phyloP scores from a whole-genome alignment of 345 rosid genomes.

The Moricandia arvensis region DNA sequence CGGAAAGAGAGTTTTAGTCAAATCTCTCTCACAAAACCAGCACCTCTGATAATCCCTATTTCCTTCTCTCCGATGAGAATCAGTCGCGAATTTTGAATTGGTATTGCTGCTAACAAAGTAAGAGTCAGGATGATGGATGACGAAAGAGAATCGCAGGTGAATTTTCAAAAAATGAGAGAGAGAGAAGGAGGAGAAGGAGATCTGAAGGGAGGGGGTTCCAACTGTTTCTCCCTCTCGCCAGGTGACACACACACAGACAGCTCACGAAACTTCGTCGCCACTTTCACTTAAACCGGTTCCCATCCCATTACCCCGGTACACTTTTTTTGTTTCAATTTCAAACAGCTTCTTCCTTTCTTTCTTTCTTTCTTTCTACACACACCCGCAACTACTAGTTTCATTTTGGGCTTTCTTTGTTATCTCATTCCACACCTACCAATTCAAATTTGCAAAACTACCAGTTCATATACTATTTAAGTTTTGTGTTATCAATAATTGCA shows the following conservation, averaged over 20 bases:
- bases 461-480: too few species aligned
- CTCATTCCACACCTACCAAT: too few species aligned
- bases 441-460: too few species aligned
- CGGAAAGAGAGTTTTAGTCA: not conserved
- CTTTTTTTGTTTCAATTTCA: not conserved
- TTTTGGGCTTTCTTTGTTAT: too few species aligned
- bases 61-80: not conserved
- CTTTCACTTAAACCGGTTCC: not conserved
- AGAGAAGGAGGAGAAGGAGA: not conserved
- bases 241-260: not conserved
- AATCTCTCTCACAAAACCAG: not conserved
- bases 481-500: too few species aligned
- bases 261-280: not conserved
- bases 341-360: not conserved
- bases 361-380: too few species aligned
- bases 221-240: not conserved
- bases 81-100: not conserved
- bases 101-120: not conserved
- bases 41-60: not conserved
- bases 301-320: not conserved
- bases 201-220: not conserved
- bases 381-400: too few species aligned
- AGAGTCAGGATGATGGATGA: not conserved
- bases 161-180: not conserved
- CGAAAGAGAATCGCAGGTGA: conserved; percentile 13